These are phyloP conservation scores for Xylaria sp. DNA, from an alignment of 2,329 filamentous ascomycete species.

Conservation along the genomic window DNA sequence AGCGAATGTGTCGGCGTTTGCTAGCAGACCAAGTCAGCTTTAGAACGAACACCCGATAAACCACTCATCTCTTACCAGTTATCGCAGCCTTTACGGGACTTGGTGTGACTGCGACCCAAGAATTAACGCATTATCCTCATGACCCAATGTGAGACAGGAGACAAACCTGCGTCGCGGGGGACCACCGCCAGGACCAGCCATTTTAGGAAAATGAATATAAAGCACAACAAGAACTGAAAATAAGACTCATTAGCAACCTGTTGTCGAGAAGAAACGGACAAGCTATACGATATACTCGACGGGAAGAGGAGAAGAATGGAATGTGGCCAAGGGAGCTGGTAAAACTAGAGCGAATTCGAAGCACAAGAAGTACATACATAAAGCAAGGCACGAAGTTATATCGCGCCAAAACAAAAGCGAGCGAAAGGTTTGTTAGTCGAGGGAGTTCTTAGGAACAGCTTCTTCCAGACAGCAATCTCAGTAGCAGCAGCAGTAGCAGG, in stretches of 20 bases:
- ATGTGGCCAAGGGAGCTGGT: not conserved
- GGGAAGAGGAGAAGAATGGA: not conserved
- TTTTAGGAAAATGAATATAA: conserved; percentile 41
- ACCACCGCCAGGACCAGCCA: conserved; percentile 93
- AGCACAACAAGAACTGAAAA: conserved; percentile 35
- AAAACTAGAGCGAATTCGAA: not conserved
- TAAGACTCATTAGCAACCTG: conserved; percentile 24
- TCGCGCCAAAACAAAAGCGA: conserved; percentile 30
- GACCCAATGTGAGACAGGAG: conserved; percentile 6
- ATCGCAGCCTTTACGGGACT: conserved; percentile 96
- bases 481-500: not conserved
- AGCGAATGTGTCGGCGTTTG: conserved; percentile 95
- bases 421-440: conserved; percentile 25
- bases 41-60: not conserved
- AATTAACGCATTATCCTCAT: conserved; percentile 19
- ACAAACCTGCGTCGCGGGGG: conserved; percentile 67
- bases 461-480: conserved; percentile 23
- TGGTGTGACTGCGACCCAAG: conserved; percentile 71
- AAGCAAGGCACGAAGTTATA: conserved; percentile 26
- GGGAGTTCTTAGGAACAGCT: conserved; percentile 22
- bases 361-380: conserved; percentile 23
- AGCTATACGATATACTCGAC: not conserved
- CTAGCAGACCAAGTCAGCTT: conserved; percentile 30
- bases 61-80: conserved; percentile 57
- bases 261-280: not conserved